Percentiles rank a stretch among this genome's conserved stretches.
Conservation (phyloP, 2,329 filamentous ascomycete genomes). For the Trichoderma polysporum region DNA sequence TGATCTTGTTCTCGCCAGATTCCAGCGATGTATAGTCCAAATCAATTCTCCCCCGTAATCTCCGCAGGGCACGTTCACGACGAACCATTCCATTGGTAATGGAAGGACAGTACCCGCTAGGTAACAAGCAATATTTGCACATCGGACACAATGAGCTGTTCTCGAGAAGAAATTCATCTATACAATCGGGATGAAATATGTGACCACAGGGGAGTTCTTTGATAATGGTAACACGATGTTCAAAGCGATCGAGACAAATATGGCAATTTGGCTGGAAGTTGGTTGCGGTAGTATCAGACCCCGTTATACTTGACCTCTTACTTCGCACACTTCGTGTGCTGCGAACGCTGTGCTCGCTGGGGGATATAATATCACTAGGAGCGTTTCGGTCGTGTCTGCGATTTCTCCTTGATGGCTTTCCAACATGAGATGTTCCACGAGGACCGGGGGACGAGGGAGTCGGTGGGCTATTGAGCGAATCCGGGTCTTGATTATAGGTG, state of each 20-base stretch:
- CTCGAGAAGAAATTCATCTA: conserved; percentile 76
- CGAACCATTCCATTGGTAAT: conserved; percentile 87
- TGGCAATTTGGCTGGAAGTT: conserved; percentile 79
- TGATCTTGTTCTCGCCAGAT: conserved; percentile 37
- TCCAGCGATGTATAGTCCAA: conserved; percentile 40
- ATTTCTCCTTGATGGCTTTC: conserved; percentile 33
- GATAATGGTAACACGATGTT: conserved; percentile 67
- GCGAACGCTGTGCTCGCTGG: conserved; percentile 26
- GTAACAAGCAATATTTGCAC: conserved; percentile 83
- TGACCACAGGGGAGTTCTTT: conserved; percentile 87
- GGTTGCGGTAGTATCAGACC: conserved; percentile 44
- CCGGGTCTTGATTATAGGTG: conserved; percentile 64
- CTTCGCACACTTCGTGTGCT: conserved; percentile 36
- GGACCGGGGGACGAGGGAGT: conserved; percentile 36
- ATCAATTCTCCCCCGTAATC: conserved; percentile 55
- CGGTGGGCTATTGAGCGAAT: conserved; percentile 36
- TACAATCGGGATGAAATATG: conserved; percentile 90
- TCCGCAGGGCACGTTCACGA: conserved; percentile 68
- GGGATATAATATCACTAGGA: conserved; percentile 29
- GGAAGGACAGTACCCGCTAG: conserved; percentile 62
- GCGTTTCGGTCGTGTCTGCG: conserved; percentile 33
- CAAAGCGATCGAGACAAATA: conserved; percentile 86
- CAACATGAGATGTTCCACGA: conserved; percentile 32
- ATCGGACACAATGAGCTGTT: conserved; percentile 86
- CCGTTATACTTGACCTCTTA: conserved; percentile 39